These are phyloP conservation scores for Aspergillus sp. DNA, from an alignment of 2,329 filamentous ascomycete genomes.

Conservation along the genomic window DNA sequence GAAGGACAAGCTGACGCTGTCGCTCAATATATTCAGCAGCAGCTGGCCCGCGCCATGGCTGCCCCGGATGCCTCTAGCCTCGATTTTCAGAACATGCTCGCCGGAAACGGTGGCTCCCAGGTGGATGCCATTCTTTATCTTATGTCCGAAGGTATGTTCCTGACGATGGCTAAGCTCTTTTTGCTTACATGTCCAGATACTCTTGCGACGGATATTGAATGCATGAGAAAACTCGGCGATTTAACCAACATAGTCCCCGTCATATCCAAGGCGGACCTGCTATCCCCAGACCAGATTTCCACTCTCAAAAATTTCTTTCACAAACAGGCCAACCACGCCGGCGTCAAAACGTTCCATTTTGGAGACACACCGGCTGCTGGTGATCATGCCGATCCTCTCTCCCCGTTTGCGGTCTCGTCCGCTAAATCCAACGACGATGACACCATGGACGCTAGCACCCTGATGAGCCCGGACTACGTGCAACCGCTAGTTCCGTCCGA, in stretches of 20 bases:
- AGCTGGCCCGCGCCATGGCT: constrained; percentile 54
- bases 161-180: not conserved
- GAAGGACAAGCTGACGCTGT: constrained; percentile 50
- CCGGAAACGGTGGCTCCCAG: constrained; percentile 70
- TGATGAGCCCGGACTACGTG: constrained; percentile 88
- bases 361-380: constrained; percentile 27
- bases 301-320: constrained; percentile 47
- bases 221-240: constrained; percentile 58
- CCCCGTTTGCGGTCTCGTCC: constrained; percentile 70
- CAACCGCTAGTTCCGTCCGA: constrained; percentile 72
- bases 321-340: constrained; percentile 30
- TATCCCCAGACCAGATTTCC: constrained; percentile 49
- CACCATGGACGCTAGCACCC: constrained; percentile 79
- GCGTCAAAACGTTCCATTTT: constrained; percentile 60
- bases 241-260: constrained; percentile 81
- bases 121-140: constrained; percentile 83
- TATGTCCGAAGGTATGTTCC: constrained; percentile 57
- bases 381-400: constrained; percentile 22
- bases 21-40: constrained; percentile 62
- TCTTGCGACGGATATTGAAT: constrained; percentile 58
- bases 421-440: constrained; percentile 62
- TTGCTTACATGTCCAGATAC: constrained; percentile 37
- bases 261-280: constrained; percentile 64
- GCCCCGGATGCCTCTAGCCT: constrained; percentile 56
- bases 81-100: constrained; percentile 68